These are phyloP conservation scores for Apiospora kogelbergensis DNA, from an alignment of 2,329 filamentous ascomycete genomes.

Conservation along the genomic window DNA sequence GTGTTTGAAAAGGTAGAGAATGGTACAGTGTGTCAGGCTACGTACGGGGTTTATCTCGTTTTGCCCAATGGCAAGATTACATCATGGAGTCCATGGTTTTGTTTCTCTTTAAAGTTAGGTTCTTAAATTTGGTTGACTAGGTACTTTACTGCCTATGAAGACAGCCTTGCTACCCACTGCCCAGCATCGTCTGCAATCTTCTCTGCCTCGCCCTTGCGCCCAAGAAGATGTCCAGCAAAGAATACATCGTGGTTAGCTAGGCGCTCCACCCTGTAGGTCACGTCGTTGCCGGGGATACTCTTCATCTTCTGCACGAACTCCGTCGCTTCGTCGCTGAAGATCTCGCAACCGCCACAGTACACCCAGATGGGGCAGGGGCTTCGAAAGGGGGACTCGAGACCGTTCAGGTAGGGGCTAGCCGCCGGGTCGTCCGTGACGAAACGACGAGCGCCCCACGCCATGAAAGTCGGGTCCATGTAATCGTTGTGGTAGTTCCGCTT, in stretches of 20 bases:
- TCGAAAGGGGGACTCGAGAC: slow-evolving; percentile 38
- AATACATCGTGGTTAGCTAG: slow-evolving; percentile 44
- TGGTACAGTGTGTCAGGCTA: too few relatives aligned
- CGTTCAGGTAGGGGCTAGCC: slow-evolving; percentile 34
- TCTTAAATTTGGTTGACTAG: too few relatives aligned
- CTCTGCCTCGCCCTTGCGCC: background rate
- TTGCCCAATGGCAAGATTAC: too few relatives aligned
- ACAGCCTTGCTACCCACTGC: background rate
- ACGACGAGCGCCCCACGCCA: background rate
- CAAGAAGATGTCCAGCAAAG: slow-evolving; percentile 17
- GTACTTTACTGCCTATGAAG: background rate
- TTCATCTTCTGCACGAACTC: slow-evolving; percentile 37
- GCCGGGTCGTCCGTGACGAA: slow-evolving; percentile 32
- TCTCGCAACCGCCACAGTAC: slow-evolving; percentile 38
- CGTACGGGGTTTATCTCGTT: too few relatives aligned
- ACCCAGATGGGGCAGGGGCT: slow-evolving; percentile 41
- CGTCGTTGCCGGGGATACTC: slow-evolving; percentile 36
- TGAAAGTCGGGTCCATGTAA: slow-evolving; percentile 3
- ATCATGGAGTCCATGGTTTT: too few relatives aligned
- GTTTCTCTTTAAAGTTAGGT: too few relatives aligned
- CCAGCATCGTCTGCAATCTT: background rate
- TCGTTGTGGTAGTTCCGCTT: slow-evolving; percentile 19
- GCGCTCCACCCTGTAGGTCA: slow-evolving; percentile 37
- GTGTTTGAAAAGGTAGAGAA: too few relatives aligned
- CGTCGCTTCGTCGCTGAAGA: slow-evolving; percentile 39